A percentile compares a stretch with the other conserved stretches of the same genome.
Evolutionary conservation across 495 filamentous ascomycete genomes (phyloP).

Genomic region (Glarea lozoyensis): DNA sequence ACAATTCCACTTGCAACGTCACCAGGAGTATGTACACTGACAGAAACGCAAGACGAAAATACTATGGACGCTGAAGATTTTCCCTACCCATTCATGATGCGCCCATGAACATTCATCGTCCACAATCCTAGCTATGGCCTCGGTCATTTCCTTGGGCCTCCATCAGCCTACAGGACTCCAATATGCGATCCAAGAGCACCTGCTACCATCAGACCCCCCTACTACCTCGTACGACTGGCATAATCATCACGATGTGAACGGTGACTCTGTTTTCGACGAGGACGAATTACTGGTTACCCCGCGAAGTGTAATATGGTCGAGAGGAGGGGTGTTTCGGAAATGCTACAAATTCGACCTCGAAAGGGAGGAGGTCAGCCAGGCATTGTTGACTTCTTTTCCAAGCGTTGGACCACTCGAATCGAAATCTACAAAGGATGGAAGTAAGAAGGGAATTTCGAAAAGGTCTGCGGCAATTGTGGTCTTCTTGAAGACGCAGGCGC

Average conservation of each 20-base stretch:
- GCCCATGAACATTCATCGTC: constrained; percentile 10
- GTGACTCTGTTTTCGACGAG: constrained; percentile 22
- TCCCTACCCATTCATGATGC: constrained; percentile 2
- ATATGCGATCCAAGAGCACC: constrained; percentile 73
- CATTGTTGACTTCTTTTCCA: constrained; percentile 75
- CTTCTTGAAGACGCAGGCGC: constrained; percentile 85
- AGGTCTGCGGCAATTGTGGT: constrained; percentile 70
- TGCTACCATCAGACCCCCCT: constrained; percentile 62
- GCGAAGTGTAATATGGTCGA: constrained; percentile 82
- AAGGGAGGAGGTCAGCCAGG: constrained; percentile 74
- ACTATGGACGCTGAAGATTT: too few relatives aligned
- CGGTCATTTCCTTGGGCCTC: constrained; percentile 77
- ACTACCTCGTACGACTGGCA: constrained; percentile 67
- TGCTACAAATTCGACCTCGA: constrained; percentile 82
- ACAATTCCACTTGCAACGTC: neutral
- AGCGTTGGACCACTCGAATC: constrained; percentile 33
- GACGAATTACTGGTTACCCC: constrained; percentile 86
- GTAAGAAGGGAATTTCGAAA: constrained; percentile 14
- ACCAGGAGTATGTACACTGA: too few relatives aligned
- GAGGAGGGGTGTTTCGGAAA: constrained; percentile 75
- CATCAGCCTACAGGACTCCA: constrained; percentile 76
- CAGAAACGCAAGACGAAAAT: too few relatives aligned
- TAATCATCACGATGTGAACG: constrained; percentile 36
- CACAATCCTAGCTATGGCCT: constrained; percentile 54
- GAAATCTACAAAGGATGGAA: constrained; percentile 9